These are phyloP conservation scores for Eimeria nieschulzi DNA, from an alignment of 169 alveolate species.

Conservation along the genomic window DNA sequence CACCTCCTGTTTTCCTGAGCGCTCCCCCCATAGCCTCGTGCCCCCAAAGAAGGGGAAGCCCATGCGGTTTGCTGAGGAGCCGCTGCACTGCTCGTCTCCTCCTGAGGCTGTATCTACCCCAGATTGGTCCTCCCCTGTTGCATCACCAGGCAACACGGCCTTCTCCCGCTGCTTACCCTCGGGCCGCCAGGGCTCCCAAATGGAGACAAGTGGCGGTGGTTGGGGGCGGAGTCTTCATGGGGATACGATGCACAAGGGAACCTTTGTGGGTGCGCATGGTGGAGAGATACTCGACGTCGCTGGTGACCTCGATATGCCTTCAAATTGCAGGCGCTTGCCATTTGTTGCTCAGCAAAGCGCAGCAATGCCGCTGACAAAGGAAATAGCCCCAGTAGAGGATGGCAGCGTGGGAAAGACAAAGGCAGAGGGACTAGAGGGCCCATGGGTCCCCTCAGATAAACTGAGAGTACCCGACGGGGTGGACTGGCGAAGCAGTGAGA, in stretches of 20 bases:
- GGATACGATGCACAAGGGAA: neutral
- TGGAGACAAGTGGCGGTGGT: neutral
- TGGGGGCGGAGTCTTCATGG: neutral
- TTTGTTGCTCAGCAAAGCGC: no score
- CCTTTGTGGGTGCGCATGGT: neutral
- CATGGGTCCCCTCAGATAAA: no score
- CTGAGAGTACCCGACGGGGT: neutral
- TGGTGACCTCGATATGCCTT: no score
- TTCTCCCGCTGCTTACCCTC: neutral
- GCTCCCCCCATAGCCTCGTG: neutral
- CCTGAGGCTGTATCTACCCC: neutral
- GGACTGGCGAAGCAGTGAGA: slow-evolving; percentile 1
- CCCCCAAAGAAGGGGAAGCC: neutral
- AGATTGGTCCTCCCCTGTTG: neutral
- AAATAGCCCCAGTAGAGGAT: no score
- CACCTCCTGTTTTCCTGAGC: neutral
- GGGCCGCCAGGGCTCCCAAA: neutral
- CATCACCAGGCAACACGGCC: neutral
- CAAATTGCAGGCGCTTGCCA: no score
- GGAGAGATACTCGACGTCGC: no score
- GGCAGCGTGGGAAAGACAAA: no score
- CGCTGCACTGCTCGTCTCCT: slow-evolving; percentile 43
- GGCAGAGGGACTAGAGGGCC: no score
- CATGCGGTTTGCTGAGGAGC: slow-evolving; percentile 32
- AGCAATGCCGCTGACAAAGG: no score